These are phyloP conservation scores for Lycium ferocissimum DNA, from an alignment of 257 asterid genomes.

Conservation along the genomic window DNA sequence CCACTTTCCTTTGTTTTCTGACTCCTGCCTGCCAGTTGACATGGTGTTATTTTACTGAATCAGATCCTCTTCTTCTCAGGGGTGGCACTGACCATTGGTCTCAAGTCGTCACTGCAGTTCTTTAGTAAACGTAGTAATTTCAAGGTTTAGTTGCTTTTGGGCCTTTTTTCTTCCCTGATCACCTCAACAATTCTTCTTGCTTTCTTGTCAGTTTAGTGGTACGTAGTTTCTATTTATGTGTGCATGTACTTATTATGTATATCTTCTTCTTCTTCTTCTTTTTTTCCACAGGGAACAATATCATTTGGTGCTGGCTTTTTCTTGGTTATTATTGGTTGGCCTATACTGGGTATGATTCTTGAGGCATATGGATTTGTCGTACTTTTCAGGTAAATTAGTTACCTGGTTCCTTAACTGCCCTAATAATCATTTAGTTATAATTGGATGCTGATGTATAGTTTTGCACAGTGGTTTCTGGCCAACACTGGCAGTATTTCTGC, in stretches of 20 bases:
- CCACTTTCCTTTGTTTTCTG: neutral
- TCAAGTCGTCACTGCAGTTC: slow-evolving; percentile 86
- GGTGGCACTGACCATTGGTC: slow-evolving; percentile 86
- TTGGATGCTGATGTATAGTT: slow-evolving; percentile 32
- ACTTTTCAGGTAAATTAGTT: slow-evolving; percentile 73
- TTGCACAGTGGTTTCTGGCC: slow-evolving; percentile 99
- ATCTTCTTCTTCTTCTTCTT: neutral
- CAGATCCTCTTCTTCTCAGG: slow-evolving; percentile 98
- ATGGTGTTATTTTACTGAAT: slow-evolving; percentile 36
- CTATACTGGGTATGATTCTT: slow-evolving; percentile 89
- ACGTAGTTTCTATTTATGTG: neutral
- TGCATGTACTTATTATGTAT: neutral
- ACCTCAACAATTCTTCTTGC: neutral
- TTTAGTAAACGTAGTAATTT: slow-evolving; percentile 85
- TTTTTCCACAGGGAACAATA: slow-evolving; percentile 66
- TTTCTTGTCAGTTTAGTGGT: neutral
- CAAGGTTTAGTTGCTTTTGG: slow-evolving; percentile 56
- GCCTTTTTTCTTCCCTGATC: neutral
- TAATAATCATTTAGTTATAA: slow-evolving; percentile 25
- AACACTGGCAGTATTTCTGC: slow-evolving; percentile 86
- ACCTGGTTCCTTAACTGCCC: neutral
- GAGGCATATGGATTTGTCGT: slow-evolving; percentile 94
- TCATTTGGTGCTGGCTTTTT: slow-evolving; percentile 85
- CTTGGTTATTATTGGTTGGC: slow-evolving; percentile 92
- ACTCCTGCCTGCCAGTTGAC: slow-evolving; percentile 20